Conservation (phyloP, 2,329 filamentous ascomycete species). For the Akanthomyces uredinophilus region DNA sequence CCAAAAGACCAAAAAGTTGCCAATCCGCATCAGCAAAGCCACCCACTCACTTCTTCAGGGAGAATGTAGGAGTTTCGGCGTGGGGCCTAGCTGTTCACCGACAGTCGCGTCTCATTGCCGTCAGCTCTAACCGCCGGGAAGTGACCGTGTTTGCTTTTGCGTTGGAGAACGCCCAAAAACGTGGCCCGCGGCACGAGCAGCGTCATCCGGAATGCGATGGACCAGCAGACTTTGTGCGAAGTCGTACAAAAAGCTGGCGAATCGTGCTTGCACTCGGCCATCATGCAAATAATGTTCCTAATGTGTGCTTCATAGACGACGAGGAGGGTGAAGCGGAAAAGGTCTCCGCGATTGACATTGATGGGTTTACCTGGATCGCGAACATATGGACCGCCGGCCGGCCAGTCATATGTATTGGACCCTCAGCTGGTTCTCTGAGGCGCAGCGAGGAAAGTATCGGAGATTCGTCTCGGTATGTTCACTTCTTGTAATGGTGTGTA, state of each 20-base stretch:
- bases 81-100: conserved; percentile 87
- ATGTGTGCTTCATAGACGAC: conserved; percentile 46
- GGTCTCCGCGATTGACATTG: conserved; percentile 47
- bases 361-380: conserved; percentile 43
- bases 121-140: conserved; percentile 67
- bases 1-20: not conserved
- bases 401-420: conserved; percentile 24
- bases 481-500: not conserved
- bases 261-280: conserved; percentile 40
- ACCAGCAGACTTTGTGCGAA: conserved; percentile 31
- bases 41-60: conserved; percentile 58
- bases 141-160: conserved; percentile 50
- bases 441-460: conserved; percentile 28
- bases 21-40: conserved; percentile 1
- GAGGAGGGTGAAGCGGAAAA: conserved; percentile 42
- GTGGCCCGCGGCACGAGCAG: not conserved
- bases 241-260: conserved; percentile 44
- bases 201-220: not conserved
- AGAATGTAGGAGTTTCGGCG: conserved; percentile 71
- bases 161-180: conserved; percentile 17
- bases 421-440: conserved; percentile 16
- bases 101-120: conserved; percentile 76
- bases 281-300: conserved; percentile 45
- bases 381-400: conserved; percentile 44
- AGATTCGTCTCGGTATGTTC: conserved; percentile 24